Conservation (phyloP, 2,329 filamentous ascomycete genomes). For the Penicillium sp. region DNA sequence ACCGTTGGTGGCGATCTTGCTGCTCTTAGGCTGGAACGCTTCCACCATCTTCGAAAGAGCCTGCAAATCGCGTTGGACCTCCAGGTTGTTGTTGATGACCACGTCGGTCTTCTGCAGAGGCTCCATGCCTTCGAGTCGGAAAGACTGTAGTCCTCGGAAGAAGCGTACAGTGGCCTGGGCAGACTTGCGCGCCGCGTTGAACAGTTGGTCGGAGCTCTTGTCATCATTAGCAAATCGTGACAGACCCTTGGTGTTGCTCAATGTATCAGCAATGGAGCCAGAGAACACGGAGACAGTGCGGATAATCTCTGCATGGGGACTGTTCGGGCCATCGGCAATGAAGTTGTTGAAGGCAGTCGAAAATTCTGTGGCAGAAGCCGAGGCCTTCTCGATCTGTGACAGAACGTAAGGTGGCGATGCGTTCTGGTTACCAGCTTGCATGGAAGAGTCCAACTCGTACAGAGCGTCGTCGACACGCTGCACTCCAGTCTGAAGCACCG, state of each 20-base stretch:
- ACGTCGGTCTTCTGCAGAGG: slow-evolving; percentile 91
- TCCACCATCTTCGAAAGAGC: slow-evolving; percentile 90
- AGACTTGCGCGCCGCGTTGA: slow-evolving; percentile 74
- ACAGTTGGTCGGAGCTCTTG: slow-evolving; percentile 82
- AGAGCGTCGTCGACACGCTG: slow-evolving; percentile 92
- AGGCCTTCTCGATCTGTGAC: slow-evolving; percentile 95
- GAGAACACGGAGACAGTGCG: slow-evolving; percentile 86
- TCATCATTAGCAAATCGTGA: slow-evolving; percentile 90
- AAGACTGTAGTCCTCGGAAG: slow-evolving; percentile 90
- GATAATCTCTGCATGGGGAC: slow-evolving; percentile 83
- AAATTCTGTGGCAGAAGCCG: slow-evolving; percentile 90
- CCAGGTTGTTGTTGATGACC: slow-evolving; percentile 94
- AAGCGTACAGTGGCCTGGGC: slow-evolving; percentile 86
- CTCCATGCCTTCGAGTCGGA: slow-evolving; percentile 85
- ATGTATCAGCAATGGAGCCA: slow-evolving; percentile 84
- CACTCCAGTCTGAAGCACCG: slow-evolving; percentile 86
- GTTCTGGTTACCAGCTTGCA: slow-evolving; percentile 98
- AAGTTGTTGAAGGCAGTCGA: slow-evolving; percentile 98
- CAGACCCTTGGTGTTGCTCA: slow-evolving; percentile 94
- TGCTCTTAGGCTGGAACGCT: slow-evolving; percentile 79
- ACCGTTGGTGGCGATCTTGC: slow-evolving; percentile 70
- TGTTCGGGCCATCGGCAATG: slow-evolving; percentile 91
- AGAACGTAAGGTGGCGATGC: slow-evolving; percentile 90
- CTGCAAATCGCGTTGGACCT: slow-evolving; percentile 90
- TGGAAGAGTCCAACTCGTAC: slow-evolving; percentile 93